phyloP scores from a whole-genome alignment of 2,329 filamentous ascomycete species.

The Diaporthe australafricana region DNA sequence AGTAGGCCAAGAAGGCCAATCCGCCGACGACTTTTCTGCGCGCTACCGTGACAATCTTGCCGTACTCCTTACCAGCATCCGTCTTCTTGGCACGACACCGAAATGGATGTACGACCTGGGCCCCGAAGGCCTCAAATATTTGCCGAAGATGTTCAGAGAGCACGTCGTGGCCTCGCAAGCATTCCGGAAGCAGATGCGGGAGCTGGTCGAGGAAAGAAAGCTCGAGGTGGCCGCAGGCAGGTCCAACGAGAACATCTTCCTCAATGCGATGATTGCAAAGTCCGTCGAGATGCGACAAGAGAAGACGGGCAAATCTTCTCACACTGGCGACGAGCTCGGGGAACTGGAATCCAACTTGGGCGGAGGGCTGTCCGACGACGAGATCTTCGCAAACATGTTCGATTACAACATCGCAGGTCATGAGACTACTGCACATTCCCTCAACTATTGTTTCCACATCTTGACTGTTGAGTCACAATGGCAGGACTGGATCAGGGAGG shows the following conservation, averaged over 20 bases:
- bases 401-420: conserved; percentile 25
- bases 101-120: conserved; percentile 16
- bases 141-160: not conserved
- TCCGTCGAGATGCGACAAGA: not conserved
- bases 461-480: conserved; percentile 5
- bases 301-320: not conserved
- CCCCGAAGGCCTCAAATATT: not conserved
- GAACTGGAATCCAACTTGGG: not conserved
- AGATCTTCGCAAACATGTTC: conserved; percentile 27
- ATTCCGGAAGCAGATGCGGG: conserved; percentile 5
- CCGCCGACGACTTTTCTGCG: conserved; percentile 1
- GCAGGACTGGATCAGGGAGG: conserved; percentile 24
- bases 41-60: conserved; percentile 16
- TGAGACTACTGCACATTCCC: conserved; percentile 21
- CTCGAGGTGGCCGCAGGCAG: not conserved
- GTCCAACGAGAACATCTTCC: conserved; percentile 17
- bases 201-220: conserved; percentile 13
- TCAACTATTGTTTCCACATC: conserved; percentile 28
- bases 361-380: conserved; percentile 6
- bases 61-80: conserved; percentile 1
- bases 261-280: conserved; percentile 26
- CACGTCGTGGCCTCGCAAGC: not conserved
- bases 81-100: not conserved
- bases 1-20: not conserved
- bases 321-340: not conserved